These are phyloP conservation scores for Fusarium ambrosium DNA, from an alignment of 2,329 filamentous ascomycete species.

Conservation along the genomic window DNA sequence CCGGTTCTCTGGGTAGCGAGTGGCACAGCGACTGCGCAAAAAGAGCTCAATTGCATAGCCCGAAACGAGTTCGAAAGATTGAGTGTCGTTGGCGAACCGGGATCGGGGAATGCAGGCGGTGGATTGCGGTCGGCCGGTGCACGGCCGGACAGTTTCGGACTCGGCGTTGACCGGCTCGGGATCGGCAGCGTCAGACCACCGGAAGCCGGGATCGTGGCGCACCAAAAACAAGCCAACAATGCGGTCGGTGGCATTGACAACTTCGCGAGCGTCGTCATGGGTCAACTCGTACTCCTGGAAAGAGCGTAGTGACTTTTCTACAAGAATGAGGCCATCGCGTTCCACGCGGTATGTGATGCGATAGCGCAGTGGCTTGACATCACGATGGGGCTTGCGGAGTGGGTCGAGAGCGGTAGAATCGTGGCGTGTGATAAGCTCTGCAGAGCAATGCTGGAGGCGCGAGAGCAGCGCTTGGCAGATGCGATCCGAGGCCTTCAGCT, in stretches of 20 bases:
- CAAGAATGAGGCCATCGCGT: slow-evolving; percentile 57
- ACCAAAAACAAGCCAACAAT: slow-evolving; percentile 65
- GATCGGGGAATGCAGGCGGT: slow-evolving; percentile 60
- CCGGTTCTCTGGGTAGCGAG: slow-evolving; percentile 54
- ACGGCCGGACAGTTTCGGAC: slow-evolving; percentile 57
- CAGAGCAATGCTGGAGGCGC: slow-evolving; percentile 64
- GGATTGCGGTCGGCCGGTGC: slow-evolving; percentile 58
- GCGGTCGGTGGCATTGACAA: slow-evolving; percentile 63
- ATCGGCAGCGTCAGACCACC: slow-evolving; percentile 60
- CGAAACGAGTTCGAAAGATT: slow-evolving; percentile 52
- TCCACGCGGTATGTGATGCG: slow-evolving; percentile 63
- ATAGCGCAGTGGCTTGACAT: slow-evolving; percentile 62
- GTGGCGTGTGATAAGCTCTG: slow-evolving; percentile 67
- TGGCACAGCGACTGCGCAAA: slow-evolving; percentile 58
- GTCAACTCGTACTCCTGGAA: slow-evolving; percentile 64
- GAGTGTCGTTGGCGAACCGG: slow-evolving; percentile 56
- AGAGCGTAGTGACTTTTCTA: slow-evolving; percentile 61
- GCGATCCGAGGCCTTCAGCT: slow-evolving; percentile 59
- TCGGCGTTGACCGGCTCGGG: slow-evolving; percentile 54
- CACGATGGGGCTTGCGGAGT: slow-evolving; percentile 50
- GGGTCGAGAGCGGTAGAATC: slow-evolving; percentile 62
- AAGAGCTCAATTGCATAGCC: slow-evolving; percentile 64
- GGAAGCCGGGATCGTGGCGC: slow-evolving; percentile 64
- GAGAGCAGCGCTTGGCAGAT: slow-evolving; percentile 64
- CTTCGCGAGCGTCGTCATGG: slow-evolving; percentile 59